Conservation (phyloP, 495 filamentous ascomycete species). For the Wilcoxina mikolae region DNA sequence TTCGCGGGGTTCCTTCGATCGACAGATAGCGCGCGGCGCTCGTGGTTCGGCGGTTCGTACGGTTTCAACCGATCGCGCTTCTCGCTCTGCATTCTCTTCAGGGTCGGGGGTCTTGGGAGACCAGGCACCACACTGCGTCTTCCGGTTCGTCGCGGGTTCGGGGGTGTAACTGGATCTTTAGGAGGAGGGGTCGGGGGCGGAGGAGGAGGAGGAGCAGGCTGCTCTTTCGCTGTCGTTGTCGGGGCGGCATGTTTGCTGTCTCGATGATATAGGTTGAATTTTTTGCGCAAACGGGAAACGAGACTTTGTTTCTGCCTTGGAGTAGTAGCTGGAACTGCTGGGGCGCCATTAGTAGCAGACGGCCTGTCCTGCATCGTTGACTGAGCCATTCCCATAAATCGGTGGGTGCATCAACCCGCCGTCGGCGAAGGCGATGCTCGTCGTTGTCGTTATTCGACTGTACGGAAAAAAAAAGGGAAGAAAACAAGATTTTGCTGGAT, state of each 20-base stretch:
- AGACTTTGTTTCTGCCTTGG: constrained; percentile 11
- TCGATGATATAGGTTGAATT: constrained; percentile 5
- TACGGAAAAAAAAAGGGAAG: no score
- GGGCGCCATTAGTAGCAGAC: constrained; percentile 2
- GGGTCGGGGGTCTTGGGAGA: constrained; percentile 57
- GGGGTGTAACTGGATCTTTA: neutral
- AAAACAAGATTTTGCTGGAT: no score
- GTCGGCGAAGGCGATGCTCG: no score
- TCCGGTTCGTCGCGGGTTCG: neutral
- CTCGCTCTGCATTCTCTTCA: constrained; percentile 70
- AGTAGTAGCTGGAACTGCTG: neutral
- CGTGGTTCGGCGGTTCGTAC: constrained; percentile 37
- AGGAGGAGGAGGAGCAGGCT: neutral
- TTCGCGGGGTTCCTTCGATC: constrained; percentile 37
- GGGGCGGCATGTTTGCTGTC: neutral
- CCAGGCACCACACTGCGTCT: constrained; percentile 57
- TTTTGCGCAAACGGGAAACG: constrained; percentile 16
- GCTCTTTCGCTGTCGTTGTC: neutral
- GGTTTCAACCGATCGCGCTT: constrained; percentile 55
- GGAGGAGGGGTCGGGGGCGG: neutral
- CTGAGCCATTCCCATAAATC: constrained; percentile 25
- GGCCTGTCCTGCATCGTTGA: constrained; percentile 15
- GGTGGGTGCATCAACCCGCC: no score
- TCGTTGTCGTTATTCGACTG: no score
- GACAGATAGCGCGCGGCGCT: constrained; percentile 59